A percentile compares a stretch with the other conserved stretches of the same genome.
Evolutionary conservation across 164 flowering plant species (phyloP).

Genomic region (Liriodendron chinense): DNA sequence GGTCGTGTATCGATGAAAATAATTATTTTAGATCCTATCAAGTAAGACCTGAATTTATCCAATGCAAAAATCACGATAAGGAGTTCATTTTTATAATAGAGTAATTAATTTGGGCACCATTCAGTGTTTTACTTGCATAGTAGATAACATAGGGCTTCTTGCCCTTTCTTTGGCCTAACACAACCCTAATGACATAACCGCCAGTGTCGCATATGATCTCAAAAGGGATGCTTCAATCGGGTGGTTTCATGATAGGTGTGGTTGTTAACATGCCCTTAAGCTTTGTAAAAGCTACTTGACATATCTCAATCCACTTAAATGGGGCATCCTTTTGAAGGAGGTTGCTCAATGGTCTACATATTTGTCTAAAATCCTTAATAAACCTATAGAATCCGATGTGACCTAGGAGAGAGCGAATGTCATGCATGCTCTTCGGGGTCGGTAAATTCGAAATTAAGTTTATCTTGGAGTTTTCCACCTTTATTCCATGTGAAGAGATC

Average conservation of each 20-base stretch:
- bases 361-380: background rate
- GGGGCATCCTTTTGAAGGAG: background rate
- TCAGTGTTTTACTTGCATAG: background rate
- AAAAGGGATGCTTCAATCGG: slow-evolving; percentile 5
- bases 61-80: background rate
- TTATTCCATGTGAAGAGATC: background rate
- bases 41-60: background rate
- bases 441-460: background rate
- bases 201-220: slow-evolving; percentile 20
- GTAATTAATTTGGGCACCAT: background rate
- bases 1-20: background rate
- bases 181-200: background rate
- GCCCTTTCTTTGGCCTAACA: background rate
- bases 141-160: background rate
- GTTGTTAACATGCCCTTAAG: background rate
- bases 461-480: background rate
- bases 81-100: background rate
- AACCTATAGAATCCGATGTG: slow-evolving; percentile 10
- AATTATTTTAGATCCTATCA: background rate
- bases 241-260: background rate
- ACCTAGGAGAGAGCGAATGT: background rate
- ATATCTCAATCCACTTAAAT: background rate
- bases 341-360: slow-evolving; percentile 2
- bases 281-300: background rate
- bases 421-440: background rate